Evolutionary conservation across 352 stramenopile genomes (phyloP).

Genomic region (Globisporangium acanthophoron): DNA sequence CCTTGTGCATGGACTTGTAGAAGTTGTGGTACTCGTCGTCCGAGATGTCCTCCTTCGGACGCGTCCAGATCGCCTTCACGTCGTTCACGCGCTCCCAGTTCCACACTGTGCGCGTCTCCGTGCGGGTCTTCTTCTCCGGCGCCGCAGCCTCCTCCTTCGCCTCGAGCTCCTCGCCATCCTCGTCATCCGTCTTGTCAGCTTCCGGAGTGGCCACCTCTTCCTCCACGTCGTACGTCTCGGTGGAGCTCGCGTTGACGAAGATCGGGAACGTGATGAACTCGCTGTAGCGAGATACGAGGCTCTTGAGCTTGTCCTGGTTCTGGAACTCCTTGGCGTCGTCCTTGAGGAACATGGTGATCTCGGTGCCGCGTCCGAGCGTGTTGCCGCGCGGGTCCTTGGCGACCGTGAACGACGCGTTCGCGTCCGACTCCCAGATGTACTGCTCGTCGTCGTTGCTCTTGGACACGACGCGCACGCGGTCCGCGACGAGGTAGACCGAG

Average conservation of each 20-base stretch:
- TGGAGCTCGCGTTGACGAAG: constrained; percentile 94
- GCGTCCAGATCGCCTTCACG: constrained; percentile 99
- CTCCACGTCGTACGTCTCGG: constrained; percentile 89
- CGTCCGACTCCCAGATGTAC: constrained; percentile 96
- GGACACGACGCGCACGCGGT: constrained; percentile 97
- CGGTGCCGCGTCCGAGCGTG: constrained; percentile 88
- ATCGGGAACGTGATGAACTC: constrained; percentile 99
- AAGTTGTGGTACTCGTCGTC: constrained; percentile 99
- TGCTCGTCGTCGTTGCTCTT: constrained; percentile 99
- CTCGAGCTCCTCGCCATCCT: constrained; percentile 47
- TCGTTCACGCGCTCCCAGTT: constrained; percentile 99
- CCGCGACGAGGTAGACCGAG: constrained; percentile 98
- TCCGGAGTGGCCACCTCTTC: constrained; percentile 43
- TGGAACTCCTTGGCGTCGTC: constrained; percentile 99
- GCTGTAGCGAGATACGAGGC: constrained; percentile 97
- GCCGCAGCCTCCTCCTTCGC: constrained; percentile 32
- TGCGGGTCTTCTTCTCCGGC: constrained; percentile 91
- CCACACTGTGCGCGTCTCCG: constrained; percentile 97
- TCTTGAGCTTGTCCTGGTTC: constrained; percentile 95
- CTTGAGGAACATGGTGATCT: constrained; percentile 98
- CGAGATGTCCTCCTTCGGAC: constrained; percentile 98
- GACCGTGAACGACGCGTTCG: constrained; percentile 98
- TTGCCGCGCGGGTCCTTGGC: constrained; percentile 84
- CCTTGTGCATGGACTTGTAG: constrained; percentile 99
- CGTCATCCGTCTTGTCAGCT: constrained; percentile 91